Evolutionary conservation across 345 rosid genomes (phyloP), one percentile per base, ranked within the genome.

Genomic region (Pseudoturritis turrita): DNA sequence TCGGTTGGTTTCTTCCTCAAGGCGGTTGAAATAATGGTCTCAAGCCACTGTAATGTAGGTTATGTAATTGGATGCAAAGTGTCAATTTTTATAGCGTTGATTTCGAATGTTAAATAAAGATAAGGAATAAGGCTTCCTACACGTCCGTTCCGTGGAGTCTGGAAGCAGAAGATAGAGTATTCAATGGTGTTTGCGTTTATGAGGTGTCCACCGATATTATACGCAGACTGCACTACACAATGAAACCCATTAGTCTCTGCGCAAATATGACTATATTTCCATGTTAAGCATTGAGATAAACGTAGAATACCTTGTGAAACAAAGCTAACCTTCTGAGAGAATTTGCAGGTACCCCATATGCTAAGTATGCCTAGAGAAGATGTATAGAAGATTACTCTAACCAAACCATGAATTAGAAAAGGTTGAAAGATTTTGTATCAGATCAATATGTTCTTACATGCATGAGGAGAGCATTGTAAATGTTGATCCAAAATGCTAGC

Each of bases 381-480:
- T 40, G 68, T 33, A 51, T 5, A 74, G 65, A 68, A 7, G 6
- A 19, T 39, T 31, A 54, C 15, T 1, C 23, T 28, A n/a, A 26
- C 37, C 17, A 11, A 44, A 51, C 41, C 35, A 47, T 10, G 36
- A 62, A 62, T 49, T 52, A 55, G 40, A 31, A 37, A 69, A 49
- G 31, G 28, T 4, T 23, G 17, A 35, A 40, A 4, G 56, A 10
- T 21, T 33, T 58, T 22, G 12, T 29, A 57, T 29, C 18, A 29
- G 33, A 47, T 61, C 21, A 31, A 18, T 14, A 58, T 70, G 29
- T 46, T 58, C 71, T 81, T 92, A 93, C 98, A 80, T 93, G 97
- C 98, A 93, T 93, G 51, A 93, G 78, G 36, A 93, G 98, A 72
- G 97, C 83, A 74, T 90, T 90, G 81, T 90, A 90, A 51, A 93